Evolutionary conservation across 2,329 filamentous ascomycete genomes (phyloP).

Genomic region (Botrytis fragariae): DNA sequence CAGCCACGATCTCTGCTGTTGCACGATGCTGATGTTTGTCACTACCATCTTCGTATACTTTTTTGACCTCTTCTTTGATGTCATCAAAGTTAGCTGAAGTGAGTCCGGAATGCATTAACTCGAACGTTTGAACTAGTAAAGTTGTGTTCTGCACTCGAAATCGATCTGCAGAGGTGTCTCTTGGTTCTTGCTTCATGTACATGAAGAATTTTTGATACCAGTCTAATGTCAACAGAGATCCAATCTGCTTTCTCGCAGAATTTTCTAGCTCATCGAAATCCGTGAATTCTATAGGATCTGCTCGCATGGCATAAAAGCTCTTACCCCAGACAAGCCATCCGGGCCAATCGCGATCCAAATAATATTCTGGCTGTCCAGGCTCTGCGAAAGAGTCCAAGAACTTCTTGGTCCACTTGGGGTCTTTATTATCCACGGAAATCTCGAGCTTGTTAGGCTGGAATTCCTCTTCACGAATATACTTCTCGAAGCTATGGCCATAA

Average conservation of each 20-base stretch:
- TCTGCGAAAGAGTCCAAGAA: constrained; percentile 77
- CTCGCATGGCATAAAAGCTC: constrained; percentile 74
- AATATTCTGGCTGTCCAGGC: constrained; percentile 73
- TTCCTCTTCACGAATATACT: constrained; percentile 80
- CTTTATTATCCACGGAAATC: constrained; percentile 69
- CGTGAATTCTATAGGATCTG: constrained; percentile 63
- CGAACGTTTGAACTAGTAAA: constrained; percentile 84
- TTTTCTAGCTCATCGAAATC: constrained; percentile 79
- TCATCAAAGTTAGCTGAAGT: constrained; percentile 81
- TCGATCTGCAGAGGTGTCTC: constrained; percentile 75
- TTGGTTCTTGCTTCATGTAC: constrained; percentile 93
- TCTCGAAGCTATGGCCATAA: constrained; percentile 82
- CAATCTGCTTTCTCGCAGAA: constrained; percentile 73
- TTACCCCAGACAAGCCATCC: constrained; percentile 97
- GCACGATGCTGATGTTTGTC: constrained; percentile 98
- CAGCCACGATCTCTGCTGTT: constrained; percentile 88
- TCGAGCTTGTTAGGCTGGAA: constrained; percentile 72
- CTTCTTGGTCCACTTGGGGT: constrained; percentile 73
- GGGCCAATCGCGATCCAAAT: constrained; percentile 86
- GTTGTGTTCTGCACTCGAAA: constrained; percentile 88
- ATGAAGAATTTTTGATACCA: constrained; percentile 90
- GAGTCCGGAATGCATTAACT: constrained; percentile 78
- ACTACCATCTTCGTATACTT: constrained; percentile 85
- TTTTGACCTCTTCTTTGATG: constrained; percentile 73
- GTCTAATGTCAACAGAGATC: constrained; percentile 70